phyloP scores from a whole-genome alignment of 2,329 filamentous ascomycete genomes.

The Leptographium wingfieldii region DNA sequence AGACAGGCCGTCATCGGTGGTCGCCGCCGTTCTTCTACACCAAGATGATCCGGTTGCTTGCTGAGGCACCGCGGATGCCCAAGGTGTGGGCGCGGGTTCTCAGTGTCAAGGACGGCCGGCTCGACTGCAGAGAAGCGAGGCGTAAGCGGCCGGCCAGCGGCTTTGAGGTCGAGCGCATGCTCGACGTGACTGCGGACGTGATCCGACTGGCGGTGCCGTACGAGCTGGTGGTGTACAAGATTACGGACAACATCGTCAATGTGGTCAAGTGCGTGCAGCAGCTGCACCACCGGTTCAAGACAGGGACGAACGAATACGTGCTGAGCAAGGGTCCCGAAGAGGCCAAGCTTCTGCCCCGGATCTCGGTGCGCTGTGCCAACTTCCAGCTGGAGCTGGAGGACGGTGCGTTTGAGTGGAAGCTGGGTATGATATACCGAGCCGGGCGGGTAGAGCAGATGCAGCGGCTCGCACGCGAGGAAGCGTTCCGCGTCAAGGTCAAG shows the following conservation, averaged over 20 bases:
- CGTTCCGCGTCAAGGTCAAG: slow-evolving; percentile 77
- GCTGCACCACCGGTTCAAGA: slow-evolving; percentile 84
- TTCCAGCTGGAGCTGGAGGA: slow-evolving; percentile 90
- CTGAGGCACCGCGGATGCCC: slow-evolving; percentile 71
- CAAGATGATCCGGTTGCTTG: slow-evolving; percentile 72
- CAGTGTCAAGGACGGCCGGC: slow-evolving; percentile 66
- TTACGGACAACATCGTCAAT: slow-evolving; percentile 91
- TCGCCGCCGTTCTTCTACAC: slow-evolving; percentile 68
- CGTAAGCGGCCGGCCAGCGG: slow-evolving; percentile 29
- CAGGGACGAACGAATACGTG: slow-evolving; percentile 77
- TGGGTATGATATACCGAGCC: slow-evolving; percentile 84
- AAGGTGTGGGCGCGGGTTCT: slow-evolving; percentile 77
- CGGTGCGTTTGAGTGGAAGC: slow-evolving; percentile 93
- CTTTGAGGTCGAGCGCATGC: slow-evolving; percentile 60
- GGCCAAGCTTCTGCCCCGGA: slow-evolving; percentile 74
- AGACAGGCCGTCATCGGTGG: slow-evolving; percentile 78
- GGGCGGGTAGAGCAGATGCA: slow-evolving; percentile 85
- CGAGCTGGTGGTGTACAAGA: slow-evolving; percentile 75
- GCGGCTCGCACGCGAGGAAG: slow-evolving; percentile 77
- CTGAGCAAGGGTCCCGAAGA: slow-evolving; percentile 73
- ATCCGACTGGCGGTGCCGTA: slow-evolving; percentile 82
- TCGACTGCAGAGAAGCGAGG: slow-evolving; percentile 69
- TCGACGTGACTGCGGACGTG: slow-evolving; percentile 76
- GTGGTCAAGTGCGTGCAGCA: slow-evolving; percentile 78
- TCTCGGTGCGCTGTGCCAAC: slow-evolving; percentile 70